Percentiles rank a stretch among this genome's conserved stretches.
These are phyloP conservation scores for Austroboletus novae-zelandiae DNA, from an alignment of 1,284 basidiomycete species.

Conservation along the genomic window DNA sequence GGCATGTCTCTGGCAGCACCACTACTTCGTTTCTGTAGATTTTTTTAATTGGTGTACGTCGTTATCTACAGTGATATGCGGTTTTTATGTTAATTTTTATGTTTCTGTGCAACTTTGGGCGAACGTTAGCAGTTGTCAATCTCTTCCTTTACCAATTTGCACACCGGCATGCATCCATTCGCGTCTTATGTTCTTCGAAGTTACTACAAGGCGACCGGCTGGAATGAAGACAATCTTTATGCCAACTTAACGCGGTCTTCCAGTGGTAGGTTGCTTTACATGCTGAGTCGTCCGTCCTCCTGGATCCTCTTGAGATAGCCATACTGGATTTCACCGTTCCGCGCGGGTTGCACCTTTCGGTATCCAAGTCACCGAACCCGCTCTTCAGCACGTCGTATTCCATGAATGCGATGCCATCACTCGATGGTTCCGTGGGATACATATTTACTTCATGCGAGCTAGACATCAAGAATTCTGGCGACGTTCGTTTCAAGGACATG, in stretches of 20 bases:
- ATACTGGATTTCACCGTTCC: constrained; percentile 86
- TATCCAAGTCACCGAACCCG: constrained; percentile 88
- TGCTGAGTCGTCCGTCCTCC: constrained; percentile 2
- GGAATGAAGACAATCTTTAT: constrained; percentile 96
- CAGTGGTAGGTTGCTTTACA: constrained; percentile 54
- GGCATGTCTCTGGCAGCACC: too few relatives aligned
- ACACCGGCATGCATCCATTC: constrained; percentile 64
- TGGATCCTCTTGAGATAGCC: constrained; percentile 43
- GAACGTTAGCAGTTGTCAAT: too few relatives aligned
- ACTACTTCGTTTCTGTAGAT: too few relatives aligned
- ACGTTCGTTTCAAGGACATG: constrained; percentile 85
- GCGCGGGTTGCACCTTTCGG: constrained; percentile 72
- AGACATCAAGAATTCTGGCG: constrained; percentile 66
- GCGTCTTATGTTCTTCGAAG: constrained; percentile 84
- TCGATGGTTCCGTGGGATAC: constrained; percentile 92
- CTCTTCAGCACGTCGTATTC: constrained; percentile 90
- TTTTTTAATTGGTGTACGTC: too few relatives aligned
- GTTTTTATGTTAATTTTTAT: neutral
- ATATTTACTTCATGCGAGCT: constrained; percentile 87
- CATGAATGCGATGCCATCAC: constrained; percentile 86
- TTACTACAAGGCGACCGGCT: constrained; percentile 89
- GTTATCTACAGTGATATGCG: constrained; percentile 9
- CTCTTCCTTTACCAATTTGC: too few relatives aligned
- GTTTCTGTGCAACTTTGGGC: too few relatives aligned
- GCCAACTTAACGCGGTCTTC: constrained; percentile 88